Conservation (phyloP, 345 rosid species). For the Gossypioides kirkii region DNA sequence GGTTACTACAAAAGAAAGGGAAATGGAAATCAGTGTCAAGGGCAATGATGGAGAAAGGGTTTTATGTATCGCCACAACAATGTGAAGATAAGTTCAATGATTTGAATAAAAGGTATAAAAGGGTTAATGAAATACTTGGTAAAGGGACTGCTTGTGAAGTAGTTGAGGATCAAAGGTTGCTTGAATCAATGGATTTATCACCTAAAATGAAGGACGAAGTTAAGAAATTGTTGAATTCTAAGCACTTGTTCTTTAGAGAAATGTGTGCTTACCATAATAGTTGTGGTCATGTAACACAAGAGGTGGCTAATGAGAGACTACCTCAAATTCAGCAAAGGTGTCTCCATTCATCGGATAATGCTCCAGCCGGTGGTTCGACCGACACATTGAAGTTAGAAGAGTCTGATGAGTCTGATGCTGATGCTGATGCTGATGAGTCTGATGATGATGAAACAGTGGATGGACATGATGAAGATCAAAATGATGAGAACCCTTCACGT, state of each 20-base stretch:
- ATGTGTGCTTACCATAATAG: conserved; percentile 98
- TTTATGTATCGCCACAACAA: conserved; percentile 94
- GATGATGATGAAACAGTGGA: conserved; percentile 24
- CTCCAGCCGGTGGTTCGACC: conserved; percentile 12
- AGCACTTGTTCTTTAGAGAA: conserved; percentile 87
- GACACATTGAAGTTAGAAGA: conserved; percentile 37
- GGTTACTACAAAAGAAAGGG: conserved; percentile 85
- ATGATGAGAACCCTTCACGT: conserved; percentile 19
- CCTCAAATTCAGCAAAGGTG: conserved; percentile 37
- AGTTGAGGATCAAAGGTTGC: conserved; percentile 83
- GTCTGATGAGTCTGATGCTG: conserved; percentile 26
- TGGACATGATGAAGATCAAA: conserved; percentile 31
- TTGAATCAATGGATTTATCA: conserved; percentile 70
- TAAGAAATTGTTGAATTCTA: conserved; percentile 74
- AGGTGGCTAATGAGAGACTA: conserved; percentile 31
- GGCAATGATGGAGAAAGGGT: conserved; percentile 97
- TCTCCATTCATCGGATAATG: conserved; percentile 45
- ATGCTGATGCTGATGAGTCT: conserved; percentile 21
- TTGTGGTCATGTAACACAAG: conserved; percentile 54
- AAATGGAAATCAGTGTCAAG: conserved; percentile 95
- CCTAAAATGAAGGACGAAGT: conserved; percentile 83
- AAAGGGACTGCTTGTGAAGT: conserved; percentile 86
- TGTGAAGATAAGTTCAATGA: conserved; percentile 97
- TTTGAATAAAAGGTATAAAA: conserved; percentile 92
- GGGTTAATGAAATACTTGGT: conserved; percentile 93